These are phyloP conservation scores for Excoecaria agallocha DNA, from an alignment of 345 rosid genomes.

Conservation along the genomic window DNA sequence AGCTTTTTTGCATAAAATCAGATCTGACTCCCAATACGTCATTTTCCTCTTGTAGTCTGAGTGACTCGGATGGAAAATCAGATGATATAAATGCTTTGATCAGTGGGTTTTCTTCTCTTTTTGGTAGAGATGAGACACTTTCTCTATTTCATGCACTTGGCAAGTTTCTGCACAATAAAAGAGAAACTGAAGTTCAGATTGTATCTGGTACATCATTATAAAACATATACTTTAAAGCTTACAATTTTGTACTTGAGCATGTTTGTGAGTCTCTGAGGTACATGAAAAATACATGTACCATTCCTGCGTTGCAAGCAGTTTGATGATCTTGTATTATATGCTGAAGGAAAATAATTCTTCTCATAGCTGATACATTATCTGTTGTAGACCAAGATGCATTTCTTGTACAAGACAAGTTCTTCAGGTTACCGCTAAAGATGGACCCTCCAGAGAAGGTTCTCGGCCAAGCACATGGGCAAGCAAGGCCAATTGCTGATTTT, in stretches of 20 bases:
- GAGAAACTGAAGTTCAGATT: slow-evolving; percentile 50
- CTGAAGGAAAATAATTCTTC: background rate
- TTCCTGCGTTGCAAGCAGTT: slow-evolving; percentile 2
- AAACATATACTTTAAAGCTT: background rate
- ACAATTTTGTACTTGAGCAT: background rate
- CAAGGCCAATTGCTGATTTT: slow-evolving; percentile 76
- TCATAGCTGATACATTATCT: slow-evolving; percentile 12
- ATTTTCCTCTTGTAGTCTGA: slow-evolving; percentile 20
- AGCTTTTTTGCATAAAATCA: slow-evolving; percentile 62
- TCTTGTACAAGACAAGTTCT: slow-evolving; percentile 54
- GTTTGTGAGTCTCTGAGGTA: background rate
- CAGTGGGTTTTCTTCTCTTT: slow-evolving; percentile 45
- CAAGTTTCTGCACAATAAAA: slow-evolving; percentile 92
- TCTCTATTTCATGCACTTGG: slow-evolving; percentile 94
- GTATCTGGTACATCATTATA: slow-evolving; percentile 42
- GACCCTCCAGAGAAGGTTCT: slow-evolving; percentile 92
- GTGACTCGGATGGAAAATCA: slow-evolving; percentile 27
- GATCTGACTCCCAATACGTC: slow-evolving; percentile 33
- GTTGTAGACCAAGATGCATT: slow-evolving; percentile 45
- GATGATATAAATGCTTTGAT: slow-evolving; percentile 33
- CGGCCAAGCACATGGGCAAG: slow-evolving; percentile 87
- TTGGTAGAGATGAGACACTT: slow-evolving; percentile 80
- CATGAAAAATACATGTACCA: background rate
- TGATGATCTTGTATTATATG: slow-evolving; percentile 1
- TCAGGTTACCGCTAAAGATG: slow-evolving; percentile 83